phyloP scores from a whole-genome alignment of 805 yeast species.

The Sugiyamaella qingdaonensis region DNA sequence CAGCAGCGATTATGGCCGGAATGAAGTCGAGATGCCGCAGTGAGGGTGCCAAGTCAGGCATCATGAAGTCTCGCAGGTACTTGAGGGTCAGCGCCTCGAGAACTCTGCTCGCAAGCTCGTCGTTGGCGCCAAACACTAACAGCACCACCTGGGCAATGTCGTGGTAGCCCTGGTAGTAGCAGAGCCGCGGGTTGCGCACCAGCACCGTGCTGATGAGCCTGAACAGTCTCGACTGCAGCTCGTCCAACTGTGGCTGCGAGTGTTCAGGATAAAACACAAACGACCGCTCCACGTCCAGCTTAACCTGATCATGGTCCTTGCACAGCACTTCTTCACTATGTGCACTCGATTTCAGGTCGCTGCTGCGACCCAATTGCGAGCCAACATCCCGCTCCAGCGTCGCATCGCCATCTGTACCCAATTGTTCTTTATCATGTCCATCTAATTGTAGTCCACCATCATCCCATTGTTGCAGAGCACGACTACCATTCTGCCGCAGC shows the following conservation, averaged over 20 bases:
- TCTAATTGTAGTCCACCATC: neutral
- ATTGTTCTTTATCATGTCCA: neutral
- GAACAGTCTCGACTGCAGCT: slow-evolving; percentile 41
- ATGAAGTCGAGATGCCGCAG: slow-evolving; percentile 61
- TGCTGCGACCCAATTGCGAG: neutral
- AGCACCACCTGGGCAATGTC: slow-evolving; percentile 72
- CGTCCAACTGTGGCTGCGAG: slow-evolving; percentile 26
- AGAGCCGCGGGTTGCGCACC: slow-evolving; percentile 54
- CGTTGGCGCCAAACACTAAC: slow-evolving; percentile 41
- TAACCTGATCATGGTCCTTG: slow-evolving; percentile 73
- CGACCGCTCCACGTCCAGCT: slow-evolving; percentile 72
- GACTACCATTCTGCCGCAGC: too few species aligned
- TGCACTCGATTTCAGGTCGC: neutral
- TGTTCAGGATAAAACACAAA: slow-evolving; percentile 42
- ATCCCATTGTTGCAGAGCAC: too few species aligned
- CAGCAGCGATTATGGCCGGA: slow-evolving; percentile 51
- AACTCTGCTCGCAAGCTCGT: slow-evolving; percentile 24
- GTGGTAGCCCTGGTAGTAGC: slow-evolving; percentile 91
- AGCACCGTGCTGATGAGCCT: slow-evolving; percentile 51
- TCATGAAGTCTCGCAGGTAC: slow-evolving; percentile 82
- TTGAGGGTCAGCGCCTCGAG: slow-evolving; percentile 54
- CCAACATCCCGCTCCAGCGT: too few species aligned
- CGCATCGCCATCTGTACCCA: too few species aligned
- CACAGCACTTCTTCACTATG: slow-evolving; percentile 39
- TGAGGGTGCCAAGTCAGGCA: slow-evolving; percentile 61